Evolutionary conservation across 169 alveolate species (phyloP).

Genomic region (Fabrea salina): DNA sequence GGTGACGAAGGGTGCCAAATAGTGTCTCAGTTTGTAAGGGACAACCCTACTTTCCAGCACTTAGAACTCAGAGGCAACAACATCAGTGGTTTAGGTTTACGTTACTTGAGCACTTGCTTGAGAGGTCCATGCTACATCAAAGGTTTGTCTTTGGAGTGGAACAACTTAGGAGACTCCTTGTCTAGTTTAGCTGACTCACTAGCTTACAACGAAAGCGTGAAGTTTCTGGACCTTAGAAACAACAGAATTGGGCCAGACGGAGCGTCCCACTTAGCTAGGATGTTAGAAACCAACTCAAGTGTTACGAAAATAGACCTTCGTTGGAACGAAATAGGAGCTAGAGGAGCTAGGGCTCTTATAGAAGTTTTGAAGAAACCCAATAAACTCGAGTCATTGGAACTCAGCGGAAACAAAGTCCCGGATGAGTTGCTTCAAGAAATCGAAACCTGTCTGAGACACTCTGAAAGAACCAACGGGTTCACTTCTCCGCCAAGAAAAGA

Average conservation of each 20-base stretch:
- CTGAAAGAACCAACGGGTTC: neutral
- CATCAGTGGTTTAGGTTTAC: neutral
- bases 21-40: slow-evolving; percentile 16
- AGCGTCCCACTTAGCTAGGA: neutral
- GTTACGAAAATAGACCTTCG: neutral
- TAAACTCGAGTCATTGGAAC: neutral
- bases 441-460: neutral
- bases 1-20: slow-evolving; percentile 30
- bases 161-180: neutral
- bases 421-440: neutral
- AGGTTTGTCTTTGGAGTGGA: slow-evolving; percentile 6
- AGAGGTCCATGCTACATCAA: neutral
- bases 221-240: slow-evolving; percentile 13
- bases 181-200: neutral
- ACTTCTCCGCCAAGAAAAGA: neutral
- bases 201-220: neutral
- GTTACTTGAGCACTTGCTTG: neutral
- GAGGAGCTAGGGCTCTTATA: slow-evolving; percentile 7
- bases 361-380: neutral
- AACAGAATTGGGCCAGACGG: slow-evolving; percentile 32
- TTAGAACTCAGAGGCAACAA: slow-evolving; percentile 28
- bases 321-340: slow-evolving; percentile 26
- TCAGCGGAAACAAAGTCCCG: slow-evolving; percentile 26
- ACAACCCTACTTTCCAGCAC: neutral
- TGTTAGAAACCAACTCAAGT: neutral